These are phyloP conservation scores for Cryphonectria carpinicola DNA, from an alignment of 2,329 filamentous ascomycete genomes.

Conservation along the genomic window DNA sequence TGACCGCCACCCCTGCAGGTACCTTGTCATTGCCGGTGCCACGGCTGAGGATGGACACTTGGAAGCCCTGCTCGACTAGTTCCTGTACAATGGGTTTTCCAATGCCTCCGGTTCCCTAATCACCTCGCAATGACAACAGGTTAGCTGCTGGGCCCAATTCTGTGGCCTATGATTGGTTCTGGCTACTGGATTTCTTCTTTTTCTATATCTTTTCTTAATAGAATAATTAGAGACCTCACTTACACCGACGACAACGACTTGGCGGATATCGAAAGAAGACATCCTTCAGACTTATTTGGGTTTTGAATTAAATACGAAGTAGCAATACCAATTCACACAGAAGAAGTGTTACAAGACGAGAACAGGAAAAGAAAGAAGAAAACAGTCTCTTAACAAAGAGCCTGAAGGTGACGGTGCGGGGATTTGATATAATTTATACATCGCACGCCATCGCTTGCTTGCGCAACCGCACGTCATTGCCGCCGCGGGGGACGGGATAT, in stretches of 20 bases:
- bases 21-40: slow-evolving; percentile 43
- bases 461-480: background rate
- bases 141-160: background rate
- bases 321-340: background rate
- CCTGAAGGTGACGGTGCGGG: background rate
- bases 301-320: too few species aligned
- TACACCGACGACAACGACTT: slow-evolving; percentile 43
- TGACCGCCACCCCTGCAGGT: slow-evolving; percentile 45
- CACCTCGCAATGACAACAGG: background rate
- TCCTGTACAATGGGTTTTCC: slow-evolving; percentile 37
- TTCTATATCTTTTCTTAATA: too few species aligned
- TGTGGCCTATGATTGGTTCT: background rate
- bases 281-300: slow-evolving; percentile 2
- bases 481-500: background rate
- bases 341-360: background rate
- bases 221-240: slow-evolving; percentile 20
- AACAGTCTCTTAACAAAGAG: background rate
- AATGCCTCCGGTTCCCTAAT: slow-evolving; percentile 40
- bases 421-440: background rate
- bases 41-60: slow-evolving; percentile 56
- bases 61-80: slow-evolving; percentile 46
- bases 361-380: background rate
- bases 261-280: slow-evolving; percentile 34
- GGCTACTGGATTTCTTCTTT: too few species aligned
- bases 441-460: background rate